Percentiles rank a stretch among this genome's conserved stretches.
Conservation (phyloP, 2,329 filamentous ascomycete species). For the Aspergillus unguis region DNA sequence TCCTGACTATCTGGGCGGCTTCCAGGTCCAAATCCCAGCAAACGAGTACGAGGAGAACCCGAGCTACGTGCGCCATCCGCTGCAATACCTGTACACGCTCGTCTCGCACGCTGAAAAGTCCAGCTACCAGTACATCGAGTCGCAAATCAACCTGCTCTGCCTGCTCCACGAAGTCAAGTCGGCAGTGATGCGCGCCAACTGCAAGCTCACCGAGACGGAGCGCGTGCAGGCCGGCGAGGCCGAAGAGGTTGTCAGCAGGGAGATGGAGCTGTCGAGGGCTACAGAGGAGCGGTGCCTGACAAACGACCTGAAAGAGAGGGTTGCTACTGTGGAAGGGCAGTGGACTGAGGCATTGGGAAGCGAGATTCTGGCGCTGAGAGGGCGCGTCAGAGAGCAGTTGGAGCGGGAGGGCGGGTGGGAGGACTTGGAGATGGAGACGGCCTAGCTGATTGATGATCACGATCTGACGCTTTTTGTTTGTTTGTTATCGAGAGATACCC, state of each 20-base stretch:
- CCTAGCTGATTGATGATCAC: too few species aligned
- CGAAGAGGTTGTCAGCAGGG: slow-evolving; percentile 42
- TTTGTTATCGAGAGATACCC: too few species aligned
- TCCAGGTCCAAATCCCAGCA: slow-evolving; percentile 72
- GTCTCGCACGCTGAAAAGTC: slow-evolving; percentile 86
- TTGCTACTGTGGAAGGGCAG: slow-evolving; percentile 82
- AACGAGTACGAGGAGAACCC: slow-evolving; percentile 84
- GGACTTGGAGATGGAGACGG: slow-evolving; percentile 66
- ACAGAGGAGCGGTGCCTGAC: slow-evolving; percentile 70
- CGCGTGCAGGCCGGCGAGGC: slow-evolving; percentile 47
- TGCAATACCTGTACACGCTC: slow-evolving; percentile 86
- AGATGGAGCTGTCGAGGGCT: slow-evolving; percentile 57
- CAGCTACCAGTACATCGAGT: slow-evolving; percentile 95
- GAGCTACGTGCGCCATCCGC: slow-evolving; percentile 70
- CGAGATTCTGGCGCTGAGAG: slow-evolving; percentile 68
- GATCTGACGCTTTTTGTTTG: too few species aligned
- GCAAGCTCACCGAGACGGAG: slow-evolving; percentile 65
- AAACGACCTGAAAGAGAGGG: slow-evolving; percentile 88
- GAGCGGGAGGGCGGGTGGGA: slow-evolving; percentile 83
- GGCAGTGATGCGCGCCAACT: slow-evolving; percentile 67
- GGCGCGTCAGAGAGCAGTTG: slow-evolving; percentile 69
- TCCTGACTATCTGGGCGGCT: slow-evolving; percentile 54
- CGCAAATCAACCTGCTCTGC: slow-evolving; percentile 85
- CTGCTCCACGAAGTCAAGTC: slow-evolving; percentile 87
- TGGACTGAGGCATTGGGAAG: slow-evolving; percentile 86